phyloP scores from a whole-genome alignment of 169 alveolate genomes.

The Plasmodium yoelii region DNA sequence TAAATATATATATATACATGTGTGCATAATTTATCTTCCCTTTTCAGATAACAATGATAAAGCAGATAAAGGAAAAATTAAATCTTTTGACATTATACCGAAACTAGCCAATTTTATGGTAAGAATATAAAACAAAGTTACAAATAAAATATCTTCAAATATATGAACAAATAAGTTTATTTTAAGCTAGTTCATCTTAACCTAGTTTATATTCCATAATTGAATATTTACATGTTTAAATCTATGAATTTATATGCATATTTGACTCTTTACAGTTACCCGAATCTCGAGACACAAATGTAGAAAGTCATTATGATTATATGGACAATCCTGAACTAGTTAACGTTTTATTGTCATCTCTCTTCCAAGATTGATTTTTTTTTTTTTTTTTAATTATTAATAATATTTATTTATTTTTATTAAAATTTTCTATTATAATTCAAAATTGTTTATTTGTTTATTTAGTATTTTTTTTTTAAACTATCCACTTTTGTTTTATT shows the following conservation, averaged over 20 bases:
- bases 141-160: background rate
- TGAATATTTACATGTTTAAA: background rate
- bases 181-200: background rate
- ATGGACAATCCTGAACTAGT: slow-evolving; percentile 68
- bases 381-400: slow-evolving; percentile 4
- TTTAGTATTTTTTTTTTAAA: too few relatives aligned
- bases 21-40: background rate
- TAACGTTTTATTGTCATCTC: slow-evolving; percentile 58
- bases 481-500: too few relatives aligned
- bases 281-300: slow-evolving; percentile 38
- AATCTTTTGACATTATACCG: slow-evolving; percentile 54
- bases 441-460: background rate
- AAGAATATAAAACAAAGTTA: slow-evolving; percentile 3
- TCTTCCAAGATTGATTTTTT: slow-evolving; percentile 62
- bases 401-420: background rate
- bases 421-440: background rate
- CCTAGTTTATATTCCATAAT: background rate
- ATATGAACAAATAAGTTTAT: background rate
- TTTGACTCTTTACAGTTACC: slow-evolving; percentile 32
- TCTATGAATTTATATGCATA: slow-evolving; percentile 1
- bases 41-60: slow-evolving; percentile 18
- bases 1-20: background rate
- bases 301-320: slow-evolving; percentile 38
- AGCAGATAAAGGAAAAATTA: slow-evolving; percentile 25
- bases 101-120: slow-evolving; percentile 73